Conservation (phyloP, 1,284 basidiomycete species). For the Irpex rosettiformis region DNA sequence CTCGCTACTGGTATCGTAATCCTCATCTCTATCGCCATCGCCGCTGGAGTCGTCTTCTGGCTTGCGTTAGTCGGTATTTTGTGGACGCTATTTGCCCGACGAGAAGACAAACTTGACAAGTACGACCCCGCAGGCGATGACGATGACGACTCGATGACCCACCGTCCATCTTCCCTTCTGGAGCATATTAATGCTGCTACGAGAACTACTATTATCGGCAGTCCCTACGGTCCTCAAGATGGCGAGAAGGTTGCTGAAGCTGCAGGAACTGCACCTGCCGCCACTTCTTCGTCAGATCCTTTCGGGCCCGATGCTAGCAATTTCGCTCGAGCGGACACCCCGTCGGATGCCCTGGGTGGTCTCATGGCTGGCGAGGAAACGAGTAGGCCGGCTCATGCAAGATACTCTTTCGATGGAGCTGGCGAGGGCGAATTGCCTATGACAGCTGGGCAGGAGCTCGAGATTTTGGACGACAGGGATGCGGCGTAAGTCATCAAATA, state of each 20-base stretch:
- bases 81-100: constrained; percentile 82
- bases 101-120: constrained; percentile 64
- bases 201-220: constrained; percentile 67
- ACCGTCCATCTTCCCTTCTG: constrained; percentile 76
- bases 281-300: constrained; percentile 38
- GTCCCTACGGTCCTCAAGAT: constrained; percentile 45
- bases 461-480: constrained; percentile 77
- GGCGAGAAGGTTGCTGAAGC: constrained; percentile 50
- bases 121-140: constrained; percentile 57
- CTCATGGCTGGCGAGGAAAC: constrained; percentile 59
- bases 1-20: constrained; percentile 93
- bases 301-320: constrained; percentile 73
- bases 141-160: constrained; percentile 65
- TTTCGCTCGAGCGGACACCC: constrained; percentile 74
- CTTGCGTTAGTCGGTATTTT: constrained; percentile 86
- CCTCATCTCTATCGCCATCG: constrained; percentile 94
- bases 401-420: constrained; percentile 75
- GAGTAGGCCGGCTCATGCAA: constrained; percentile 69
- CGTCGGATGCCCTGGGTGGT: constrained; percentile 67
- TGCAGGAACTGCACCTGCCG: constrained; percentile 15
- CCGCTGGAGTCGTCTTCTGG: constrained; percentile 92
- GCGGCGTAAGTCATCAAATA: constrained; percentile 56
- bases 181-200: constrained; percentile 88
- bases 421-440: constrained; percentile 76
- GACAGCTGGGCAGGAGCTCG: constrained; percentile 67